These are phyloP conservation scores for Cicer pinnatifidum DNA, from an alignment of 306 rosid species.

Conservation along the genomic window DNA sequence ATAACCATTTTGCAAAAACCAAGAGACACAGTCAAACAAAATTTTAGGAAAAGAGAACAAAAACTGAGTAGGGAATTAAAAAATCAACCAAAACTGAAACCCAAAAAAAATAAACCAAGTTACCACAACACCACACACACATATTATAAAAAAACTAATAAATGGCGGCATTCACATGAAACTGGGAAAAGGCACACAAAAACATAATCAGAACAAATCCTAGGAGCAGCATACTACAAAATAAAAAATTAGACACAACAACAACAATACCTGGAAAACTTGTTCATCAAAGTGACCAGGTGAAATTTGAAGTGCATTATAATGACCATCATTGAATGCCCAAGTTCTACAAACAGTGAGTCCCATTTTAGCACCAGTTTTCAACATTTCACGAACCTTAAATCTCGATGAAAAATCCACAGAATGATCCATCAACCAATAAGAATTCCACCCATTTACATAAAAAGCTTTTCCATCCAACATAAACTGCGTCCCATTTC, in stretches of 20 bases:
- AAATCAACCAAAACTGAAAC: constrained; percentile 13
- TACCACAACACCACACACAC: neutral
- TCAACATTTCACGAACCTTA: constrained; percentile 72
- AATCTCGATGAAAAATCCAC: constrained; percentile 62
- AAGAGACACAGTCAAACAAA: constrained; percentile 25
- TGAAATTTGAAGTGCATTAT: constrained; percentile 89
- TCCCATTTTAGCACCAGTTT: constrained; percentile 84
- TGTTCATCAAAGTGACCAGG: constrained; percentile 86
- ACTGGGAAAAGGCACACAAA: constrained; percentile 22
- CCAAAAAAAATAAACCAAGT: constrained; percentile 7
- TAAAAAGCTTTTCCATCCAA: constrained; percentile 75
- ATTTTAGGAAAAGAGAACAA: constrained; percentile 39
- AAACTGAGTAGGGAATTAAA: constrained; percentile 13
- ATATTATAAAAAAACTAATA: neutral
- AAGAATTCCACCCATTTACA: constrained; percentile 95
- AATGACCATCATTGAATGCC: constrained; percentile 92
- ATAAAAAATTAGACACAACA: constrained; percentile 21
- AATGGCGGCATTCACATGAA: constrained; percentile 35
- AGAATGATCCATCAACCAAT: constrained; percentile 89
- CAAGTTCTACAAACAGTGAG: constrained; percentile 96
- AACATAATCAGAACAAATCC: constrained; percentile 32
- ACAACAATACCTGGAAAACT: constrained; percentile 70
- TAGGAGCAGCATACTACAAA: constrained; percentile 13
- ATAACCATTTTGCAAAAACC: constrained; percentile 35
- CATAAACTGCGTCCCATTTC: constrained; percentile 76